Percentiles rank a stretch among this genome's conserved stretches.
Evolutionary conservation across 495 filamentous ascomycete species (phyloP).

Genomic region (Entonaema liquescens): DNA sequence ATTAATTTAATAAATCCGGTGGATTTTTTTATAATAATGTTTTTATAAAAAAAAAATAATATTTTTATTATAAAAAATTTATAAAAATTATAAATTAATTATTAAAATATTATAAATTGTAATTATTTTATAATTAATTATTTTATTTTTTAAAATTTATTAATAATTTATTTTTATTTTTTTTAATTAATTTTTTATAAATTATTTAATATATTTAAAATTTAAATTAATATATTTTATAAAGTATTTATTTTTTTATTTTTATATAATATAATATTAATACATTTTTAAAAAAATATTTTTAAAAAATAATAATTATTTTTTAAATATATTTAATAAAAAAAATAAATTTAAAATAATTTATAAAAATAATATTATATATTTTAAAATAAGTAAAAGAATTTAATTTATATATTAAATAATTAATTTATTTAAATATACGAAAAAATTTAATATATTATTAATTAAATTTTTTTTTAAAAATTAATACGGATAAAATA

Average conservation of each 20-base stretch:
- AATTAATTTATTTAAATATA: too few relatives aligned
- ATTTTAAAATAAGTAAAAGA: background rate
- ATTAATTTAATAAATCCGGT: too few relatives aligned
- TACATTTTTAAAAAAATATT: background rate
- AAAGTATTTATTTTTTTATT: constrained; percentile 3
- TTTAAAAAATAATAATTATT: background rate
- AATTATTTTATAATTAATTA: too few relatives aligned
- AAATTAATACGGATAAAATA: too few relatives aligned
- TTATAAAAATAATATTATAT: background rate
- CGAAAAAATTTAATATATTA: too few relatives aligned
- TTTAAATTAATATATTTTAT: background rate
- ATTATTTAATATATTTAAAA: background rate
- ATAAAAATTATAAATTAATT: too few relatives aligned
- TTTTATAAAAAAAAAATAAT: background rate
- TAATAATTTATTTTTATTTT: background rate
- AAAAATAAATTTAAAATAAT: constrained; percentile 3
- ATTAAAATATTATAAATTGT: too few relatives aligned
- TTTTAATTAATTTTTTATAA: background rate
- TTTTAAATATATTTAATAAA: too few relatives aligned
- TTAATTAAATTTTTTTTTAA: too few relatives aligned
- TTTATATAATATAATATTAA: background rate
- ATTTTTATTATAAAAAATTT: too few relatives aligned
- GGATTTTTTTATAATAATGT: too few relatives aligned
- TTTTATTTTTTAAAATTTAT: constrained; percentile 1
- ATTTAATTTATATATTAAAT: background rate